Evolutionary conservation across 2,329 filamentous ascomycete species (phyloP).

Genomic region (Thielaviopsis populi): DNA sequence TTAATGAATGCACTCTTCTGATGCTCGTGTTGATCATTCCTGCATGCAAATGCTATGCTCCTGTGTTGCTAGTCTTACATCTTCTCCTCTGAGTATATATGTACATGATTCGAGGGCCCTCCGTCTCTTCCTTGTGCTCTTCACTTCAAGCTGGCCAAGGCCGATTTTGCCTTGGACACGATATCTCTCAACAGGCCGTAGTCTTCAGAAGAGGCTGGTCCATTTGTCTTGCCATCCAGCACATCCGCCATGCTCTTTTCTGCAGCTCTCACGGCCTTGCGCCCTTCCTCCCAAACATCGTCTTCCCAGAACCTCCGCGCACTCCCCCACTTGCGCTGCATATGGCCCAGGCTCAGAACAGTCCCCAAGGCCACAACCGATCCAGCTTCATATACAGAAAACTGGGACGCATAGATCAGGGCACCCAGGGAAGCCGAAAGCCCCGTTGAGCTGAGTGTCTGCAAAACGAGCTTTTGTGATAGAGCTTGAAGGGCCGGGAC

Average conservation of each 20-base stretch:
- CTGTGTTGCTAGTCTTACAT: constrained; percentile 1
- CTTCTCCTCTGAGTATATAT: constrained; percentile 3
- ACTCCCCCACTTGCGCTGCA: constrained; percentile 49
- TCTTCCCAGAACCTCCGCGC: constrained; percentile 48
- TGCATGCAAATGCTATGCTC: neutral
- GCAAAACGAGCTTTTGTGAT: constrained; percentile 58
- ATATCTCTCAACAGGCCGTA: constrained; percentile 20
- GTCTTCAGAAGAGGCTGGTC: neutral
- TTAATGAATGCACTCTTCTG: neutral
- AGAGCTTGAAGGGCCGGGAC: constrained; percentile 57
- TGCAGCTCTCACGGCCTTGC: constrained; percentile 43
- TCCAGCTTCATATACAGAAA: constrained; percentile 46
- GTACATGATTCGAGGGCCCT: neutral
- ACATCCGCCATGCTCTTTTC: constrained; percentile 38
- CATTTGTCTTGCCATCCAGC: constrained; percentile 25
- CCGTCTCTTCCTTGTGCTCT: neutral
- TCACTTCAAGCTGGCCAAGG: constrained; percentile 23
- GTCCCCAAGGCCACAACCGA: constrained; percentile 46
- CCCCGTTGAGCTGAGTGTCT: constrained; percentile 58
- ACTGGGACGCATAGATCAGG: constrained; percentile 41
- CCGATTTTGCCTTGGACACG: constrained; percentile 35
- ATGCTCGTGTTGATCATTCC: neutral
- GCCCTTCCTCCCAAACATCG: constrained; percentile 51
- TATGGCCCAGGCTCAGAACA: constrained; percentile 41
- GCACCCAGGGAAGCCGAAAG: constrained; percentile 40